Evolutionary conservation across 2,329 filamentous ascomycete genomes (phyloP).

Genomic region (Aschersonia sp.): DNA sequence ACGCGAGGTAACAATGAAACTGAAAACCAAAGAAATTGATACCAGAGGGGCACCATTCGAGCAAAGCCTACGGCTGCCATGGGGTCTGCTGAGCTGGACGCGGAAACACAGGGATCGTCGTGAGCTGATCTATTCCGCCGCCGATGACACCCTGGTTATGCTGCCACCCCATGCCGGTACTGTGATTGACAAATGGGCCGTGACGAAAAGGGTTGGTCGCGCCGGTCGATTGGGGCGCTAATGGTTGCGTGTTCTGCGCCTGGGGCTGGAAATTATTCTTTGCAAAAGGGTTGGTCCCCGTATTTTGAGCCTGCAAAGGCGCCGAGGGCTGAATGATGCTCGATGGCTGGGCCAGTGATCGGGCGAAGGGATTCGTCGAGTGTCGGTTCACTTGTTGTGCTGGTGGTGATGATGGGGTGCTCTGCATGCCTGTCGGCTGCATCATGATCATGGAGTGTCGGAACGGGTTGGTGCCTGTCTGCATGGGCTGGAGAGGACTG

Average conservation of each 20-base stretch:
- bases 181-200: slow-evolving; percentile 76
- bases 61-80: slow-evolving; percentile 35
- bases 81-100: slow-evolving; percentile 52
- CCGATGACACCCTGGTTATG: slow-evolving; percentile 64
- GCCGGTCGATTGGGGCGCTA: slow-evolving; percentile 67
- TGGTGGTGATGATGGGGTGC: slow-evolving; percentile 11
- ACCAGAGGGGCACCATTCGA: not conserved
- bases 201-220: slow-evolving; percentile 93
- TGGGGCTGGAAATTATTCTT: slow-evolving; percentile 20
- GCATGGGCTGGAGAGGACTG: slow-evolving; percentile 26
- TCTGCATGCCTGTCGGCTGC: slow-evolving; percentile 35
- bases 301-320: slow-evolving; percentile 32
- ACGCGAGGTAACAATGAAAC: not conserved
- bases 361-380: slow-evolving; percentile 80
- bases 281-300: slow-evolving; percentile 47
- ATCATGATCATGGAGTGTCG: slow-evolving; percentile 68
- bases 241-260: slow-evolving; percentile 21
- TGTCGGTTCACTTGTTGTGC: slow-evolving; percentile 36
- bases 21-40: no score
- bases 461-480: slow-evolving; percentile 70
- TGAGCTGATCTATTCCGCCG: slow-evolving; percentile 63
- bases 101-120: slow-evolving; percentile 76
- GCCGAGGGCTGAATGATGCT: slow-evolving; percentile 14
- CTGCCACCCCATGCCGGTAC: slow-evolving; percentile 83
- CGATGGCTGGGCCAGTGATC: slow-evolving; percentile 33